phyloP scores from a whole-genome alignment of 768 basidiomycete genomes.

The Candolleomyces eurysporus region DNA sequence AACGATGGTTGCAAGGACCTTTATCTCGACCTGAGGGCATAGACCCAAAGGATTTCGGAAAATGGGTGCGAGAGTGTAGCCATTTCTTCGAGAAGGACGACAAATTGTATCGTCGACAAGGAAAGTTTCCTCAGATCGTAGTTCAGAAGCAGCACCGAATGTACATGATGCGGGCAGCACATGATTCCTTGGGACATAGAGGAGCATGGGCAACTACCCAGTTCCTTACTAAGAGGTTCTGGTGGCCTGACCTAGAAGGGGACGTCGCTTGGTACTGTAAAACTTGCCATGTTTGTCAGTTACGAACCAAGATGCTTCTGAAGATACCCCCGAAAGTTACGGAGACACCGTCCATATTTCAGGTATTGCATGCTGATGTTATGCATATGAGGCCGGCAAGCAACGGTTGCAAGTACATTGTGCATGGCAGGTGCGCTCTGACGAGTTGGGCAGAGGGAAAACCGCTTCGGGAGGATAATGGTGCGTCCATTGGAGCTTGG shows the following conservation, averaged over 20 bases:
- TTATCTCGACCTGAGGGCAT: neutral
- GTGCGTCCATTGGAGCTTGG: constrained; percentile 18
- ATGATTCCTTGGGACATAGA: constrained; percentile 24
- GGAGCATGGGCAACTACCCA: constrained; percentile 17
- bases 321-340: constrained; percentile 17
- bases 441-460: constrained; percentile 21
- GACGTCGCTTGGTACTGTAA: constrained; percentile 24
- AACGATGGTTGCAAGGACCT: neutral
- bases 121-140: constrained; percentile 17
- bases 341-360: constrained; percentile 19
- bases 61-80: neutral
- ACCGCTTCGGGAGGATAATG: constrained; percentile 18
- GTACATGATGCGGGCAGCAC: constrained; percentile 18
- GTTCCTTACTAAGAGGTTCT: constrained; percentile 20
- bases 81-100: constrained; percentile 19
- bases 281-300: constrained; percentile 23
- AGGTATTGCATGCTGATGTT: constrained; percentile 21
- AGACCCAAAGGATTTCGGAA: neutral
- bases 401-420: constrained; percentile 21
- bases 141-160: constrained; percentile 13
- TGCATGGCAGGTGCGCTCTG: constrained; percentile 18
- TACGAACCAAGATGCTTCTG: constrained; percentile 15
- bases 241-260: constrained; percentile 25
- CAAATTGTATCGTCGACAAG: constrained; percentile 12
- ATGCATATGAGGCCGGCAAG: constrained; percentile 19